A percentile compares a stretch with the other conserved stretches of the same genome.
Evolutionary conservation across 768 basidiomycete genomes (phyloP).

Genomic region (Mycena pura): DNA sequence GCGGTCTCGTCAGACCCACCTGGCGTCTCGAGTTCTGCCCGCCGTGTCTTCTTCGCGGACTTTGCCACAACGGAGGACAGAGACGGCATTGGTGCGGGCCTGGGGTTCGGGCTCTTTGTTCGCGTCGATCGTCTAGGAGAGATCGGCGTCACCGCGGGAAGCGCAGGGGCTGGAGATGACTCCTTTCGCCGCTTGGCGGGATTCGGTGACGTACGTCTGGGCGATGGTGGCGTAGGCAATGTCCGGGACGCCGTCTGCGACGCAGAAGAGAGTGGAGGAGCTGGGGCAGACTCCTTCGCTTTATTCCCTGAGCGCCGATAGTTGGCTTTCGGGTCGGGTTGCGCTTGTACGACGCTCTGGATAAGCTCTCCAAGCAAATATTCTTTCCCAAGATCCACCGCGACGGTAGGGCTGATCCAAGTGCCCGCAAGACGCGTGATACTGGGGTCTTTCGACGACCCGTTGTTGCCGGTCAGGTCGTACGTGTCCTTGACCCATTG

Average conservation of each 20-base stretch:
- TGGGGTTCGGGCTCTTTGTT: slow-evolving; percentile 49
- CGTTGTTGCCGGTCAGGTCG: slow-evolving; percentile 81
- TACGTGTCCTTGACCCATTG: slow-evolving; percentile 83
- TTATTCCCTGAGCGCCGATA: slow-evolving; percentile 76
- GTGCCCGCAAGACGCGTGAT: slow-evolving; percentile 86
- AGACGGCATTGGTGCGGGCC: slow-evolving; percentile 40
- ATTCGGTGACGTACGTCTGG: slow-evolving; percentile 44
- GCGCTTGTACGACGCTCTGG: slow-evolving; percentile 68
- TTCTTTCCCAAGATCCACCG: slow-evolving; percentile 67
- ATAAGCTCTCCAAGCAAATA: slow-evolving; percentile 73
- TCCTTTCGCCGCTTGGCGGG: slow-evolving; percentile 74
- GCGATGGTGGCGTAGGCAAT: slow-evolving; percentile 52
- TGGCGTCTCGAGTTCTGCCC: slow-evolving; percentile 45
- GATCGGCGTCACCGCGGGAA: slow-evolving; percentile 52
- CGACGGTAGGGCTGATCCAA: slow-evolving; percentile 77
- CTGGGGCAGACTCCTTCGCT: slow-evolving; percentile 34
- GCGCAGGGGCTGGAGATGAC: slow-evolving; percentile 50
- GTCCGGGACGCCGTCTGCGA: slow-evolving; percentile 35
- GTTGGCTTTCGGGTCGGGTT: slow-evolving; percentile 76
- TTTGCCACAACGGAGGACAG: slow-evolving; percentile 44
- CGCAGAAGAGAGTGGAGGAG: slow-evolving; percentile 29
- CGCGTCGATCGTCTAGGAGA: slow-evolving; percentile 48
- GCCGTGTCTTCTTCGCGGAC: slow-evolving; percentile 40
- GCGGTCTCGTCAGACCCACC: slow-evolving; percentile 67
- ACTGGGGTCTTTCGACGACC: slow-evolving; percentile 61